Conservation (phyloP, 2,329 filamentous ascomycete genomes). For the Fusarium camptoceras region DNA sequence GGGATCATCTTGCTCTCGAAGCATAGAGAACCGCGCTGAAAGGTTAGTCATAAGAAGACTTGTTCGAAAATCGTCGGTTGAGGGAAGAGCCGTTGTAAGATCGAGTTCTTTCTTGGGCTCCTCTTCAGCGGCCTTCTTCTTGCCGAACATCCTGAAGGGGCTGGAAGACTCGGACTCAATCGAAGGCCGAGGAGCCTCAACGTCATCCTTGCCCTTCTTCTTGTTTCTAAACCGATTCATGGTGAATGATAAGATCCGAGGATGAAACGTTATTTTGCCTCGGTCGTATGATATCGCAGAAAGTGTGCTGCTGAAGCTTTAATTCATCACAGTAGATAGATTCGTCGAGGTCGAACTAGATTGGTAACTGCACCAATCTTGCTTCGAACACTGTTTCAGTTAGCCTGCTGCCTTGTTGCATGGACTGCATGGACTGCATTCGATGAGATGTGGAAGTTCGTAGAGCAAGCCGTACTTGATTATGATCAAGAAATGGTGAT, state of each 20-base stretch:
- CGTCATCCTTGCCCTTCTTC: slow-evolving; percentile 74
- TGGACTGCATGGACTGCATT: not conserved
- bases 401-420: slow-evolving; percentile 9
- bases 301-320: slow-evolving; percentile 13
- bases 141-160: slow-evolving; percentile 67
- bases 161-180: slow-evolving; percentile 66
- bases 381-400: slow-evolving; percentile 22
- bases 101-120: slow-evolving; percentile 77
- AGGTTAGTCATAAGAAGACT: slow-evolving; percentile 96
- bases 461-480: not conserved
- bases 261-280: slow-evolving; percentile 8
- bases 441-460: not conserved
- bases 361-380: slow-evolving; percentile 26
- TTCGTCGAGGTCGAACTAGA: slow-evolving; percentile 21
- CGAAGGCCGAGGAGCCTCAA: slow-evolving; percentile 58
- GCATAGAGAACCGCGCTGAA: slow-evolving; percentile 95
- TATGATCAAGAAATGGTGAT: not conserved
- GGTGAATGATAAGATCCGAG: slow-evolving; percentile 16
- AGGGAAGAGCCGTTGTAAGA: slow-evolving; percentile 78
- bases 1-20: slow-evolving; percentile 93
- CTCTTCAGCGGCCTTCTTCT: slow-evolving; percentile 65
- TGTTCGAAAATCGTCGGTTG: slow-evolving; percentile 91
- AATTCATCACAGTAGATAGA: slow-evolving; percentile 38
- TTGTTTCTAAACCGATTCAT: slow-evolving; percentile 85
- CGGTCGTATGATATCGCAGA: slow-evolving; percentile 2